Conservation (phyloP, 257 asterid genomes). For the Nicotiana otophora region DNA sequence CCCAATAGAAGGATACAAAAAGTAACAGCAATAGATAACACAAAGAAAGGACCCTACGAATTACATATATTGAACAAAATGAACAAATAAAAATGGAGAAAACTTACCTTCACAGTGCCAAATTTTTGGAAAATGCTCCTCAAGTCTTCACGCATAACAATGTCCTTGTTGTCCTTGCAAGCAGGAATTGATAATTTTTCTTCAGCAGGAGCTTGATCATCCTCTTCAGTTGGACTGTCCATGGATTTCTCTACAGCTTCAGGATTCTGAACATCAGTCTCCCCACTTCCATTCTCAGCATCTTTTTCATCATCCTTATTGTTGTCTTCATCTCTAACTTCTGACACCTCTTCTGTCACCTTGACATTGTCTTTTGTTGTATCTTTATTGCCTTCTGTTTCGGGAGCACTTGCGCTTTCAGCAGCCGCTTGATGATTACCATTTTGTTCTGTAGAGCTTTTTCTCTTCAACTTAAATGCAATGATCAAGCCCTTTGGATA, state of each 20-base stretch:
- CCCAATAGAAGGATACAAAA: background rate
- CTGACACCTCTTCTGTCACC: slow-evolving; percentile 23
- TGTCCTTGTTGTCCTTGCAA: slow-evolving; percentile 61
- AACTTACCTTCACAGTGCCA: slow-evolving; percentile 76
- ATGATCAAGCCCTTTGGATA: slow-evolving; percentile 84
- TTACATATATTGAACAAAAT: background rate
- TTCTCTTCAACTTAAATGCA: slow-evolving; percentile 67
- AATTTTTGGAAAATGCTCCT: slow-evolving; percentile 57
- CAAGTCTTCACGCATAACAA: slow-evolving; percentile 84
- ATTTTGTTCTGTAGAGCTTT: slow-evolving; percentile 35
- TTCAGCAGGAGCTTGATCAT: slow-evolving; percentile 34
- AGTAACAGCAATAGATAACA: background rate
- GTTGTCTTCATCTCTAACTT: slow-evolving; percentile 6
- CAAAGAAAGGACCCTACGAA: background rate
- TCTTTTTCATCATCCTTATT: slow-evolving; percentile 10
- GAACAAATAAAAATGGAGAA: background rate
- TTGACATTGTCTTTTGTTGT: slow-evolving; percentile 22
- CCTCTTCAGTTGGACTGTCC: slow-evolving; percentile 25
- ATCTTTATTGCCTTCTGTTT: slow-evolving; percentile 36
- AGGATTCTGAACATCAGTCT: slow-evolving; percentile 29
- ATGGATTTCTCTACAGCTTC: slow-evolving; percentile 39
- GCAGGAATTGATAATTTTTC: slow-evolving; percentile 30
- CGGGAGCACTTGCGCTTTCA: slow-evolving; percentile 25
- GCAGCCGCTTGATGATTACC: slow-evolving; percentile 30
- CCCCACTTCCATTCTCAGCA: slow-evolving; percentile 18